Conservation (phyloP, 257 asterid genomes). For the Cinchona pubescens region DNA sequence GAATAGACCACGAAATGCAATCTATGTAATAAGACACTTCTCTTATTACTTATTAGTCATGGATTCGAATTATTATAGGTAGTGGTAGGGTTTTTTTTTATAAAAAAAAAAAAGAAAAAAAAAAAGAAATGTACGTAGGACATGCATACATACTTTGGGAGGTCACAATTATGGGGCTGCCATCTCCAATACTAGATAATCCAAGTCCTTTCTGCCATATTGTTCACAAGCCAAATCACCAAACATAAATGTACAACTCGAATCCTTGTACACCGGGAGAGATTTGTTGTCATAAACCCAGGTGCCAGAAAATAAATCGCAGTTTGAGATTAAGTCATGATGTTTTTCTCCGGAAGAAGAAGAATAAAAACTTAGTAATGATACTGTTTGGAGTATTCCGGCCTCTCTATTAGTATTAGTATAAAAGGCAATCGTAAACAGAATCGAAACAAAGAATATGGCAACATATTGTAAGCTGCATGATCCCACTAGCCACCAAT, state of each 20-base stretch:
- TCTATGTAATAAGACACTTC: too few species aligned
- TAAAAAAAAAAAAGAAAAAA: too few species aligned
- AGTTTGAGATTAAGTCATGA: not conserved
- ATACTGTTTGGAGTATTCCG: not conserved
- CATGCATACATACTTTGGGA: constrained; percentile 45
- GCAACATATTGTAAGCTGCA: not conserved
- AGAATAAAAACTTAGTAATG: not conserved
- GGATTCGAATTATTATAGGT: too few species aligned
- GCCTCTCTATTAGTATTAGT: not conserved
- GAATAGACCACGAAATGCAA: too few species aligned
- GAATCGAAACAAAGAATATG: not conserved
- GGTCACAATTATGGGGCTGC: constrained; percentile 45
- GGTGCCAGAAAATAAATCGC: constrained; percentile 33
- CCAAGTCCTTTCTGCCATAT: constrained; percentile 33
- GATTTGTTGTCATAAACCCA: constrained; percentile 38
- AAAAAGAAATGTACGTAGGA: too few species aligned
- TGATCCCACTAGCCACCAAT: not conserved
- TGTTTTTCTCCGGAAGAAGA: not conserved
- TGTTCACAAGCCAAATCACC: constrained; percentile 42
- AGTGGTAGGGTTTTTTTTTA: too few species aligned
- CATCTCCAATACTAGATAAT: constrained; percentile 45
- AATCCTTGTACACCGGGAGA: constrained; percentile 31
- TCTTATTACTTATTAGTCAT: too few species aligned
- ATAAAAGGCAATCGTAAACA: not conserved
- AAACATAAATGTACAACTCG: constrained; percentile 33